A percentile compares a stretch with the other conserved stretches of the same genome.
phyloP scores from a whole-genome alignment of 768 basidiomycete species.

The Mrakia hoshinonis region DNA sequence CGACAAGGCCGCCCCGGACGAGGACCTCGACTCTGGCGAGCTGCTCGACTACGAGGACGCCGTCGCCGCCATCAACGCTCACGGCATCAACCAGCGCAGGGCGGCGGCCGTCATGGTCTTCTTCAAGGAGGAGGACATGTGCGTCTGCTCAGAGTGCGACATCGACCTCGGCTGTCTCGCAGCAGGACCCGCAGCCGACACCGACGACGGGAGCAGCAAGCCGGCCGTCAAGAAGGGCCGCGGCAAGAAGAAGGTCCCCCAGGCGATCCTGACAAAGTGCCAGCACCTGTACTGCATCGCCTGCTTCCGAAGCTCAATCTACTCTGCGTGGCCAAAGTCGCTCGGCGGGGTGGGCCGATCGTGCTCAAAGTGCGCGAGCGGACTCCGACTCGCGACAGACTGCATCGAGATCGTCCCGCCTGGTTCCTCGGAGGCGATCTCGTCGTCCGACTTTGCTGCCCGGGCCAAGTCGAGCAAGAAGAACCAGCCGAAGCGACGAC shows the following conservation, averaged over 20 bases:
- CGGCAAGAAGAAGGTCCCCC: conserved; percentile 25
- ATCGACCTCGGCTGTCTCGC: conserved; percentile 55
- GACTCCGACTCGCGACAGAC: conserved; percentile 55
- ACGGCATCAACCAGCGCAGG: conserved; percentile 64
- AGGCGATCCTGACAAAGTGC: conserved; percentile 76
- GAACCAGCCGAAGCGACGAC: conserved; percentile 1
- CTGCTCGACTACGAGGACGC: conserved; percentile 65
- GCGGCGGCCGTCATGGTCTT: conserved; percentile 79
- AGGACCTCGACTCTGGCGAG: conserved; percentile 46
- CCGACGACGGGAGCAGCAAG: conserved; percentile 46
- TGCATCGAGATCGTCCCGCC: conserved; percentile 74
- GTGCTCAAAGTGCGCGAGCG: conserved; percentile 71
- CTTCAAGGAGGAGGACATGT: conserved; percentile 73
- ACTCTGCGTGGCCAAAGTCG: conserved; percentile 69
- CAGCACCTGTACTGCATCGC: conserved; percentile 80
- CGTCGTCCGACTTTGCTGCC: conserved; percentile 42
- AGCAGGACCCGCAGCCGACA: conserved; percentile 45
- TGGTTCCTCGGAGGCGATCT: conserved; percentile 43
- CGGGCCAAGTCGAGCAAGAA: conserved; percentile 18
- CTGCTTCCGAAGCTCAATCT: conserved; percentile 76
- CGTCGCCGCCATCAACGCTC: conserved; percentile 59
- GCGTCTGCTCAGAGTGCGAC: conserved; percentile 83
- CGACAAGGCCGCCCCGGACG: conserved; percentile 40
- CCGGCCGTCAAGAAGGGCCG: conserved; percentile 38
- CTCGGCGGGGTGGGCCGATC: conserved; percentile 50